phyloP scores from a whole-genome alignment of 331 rosid genomes.

The Acacia pycnantha region DNA sequence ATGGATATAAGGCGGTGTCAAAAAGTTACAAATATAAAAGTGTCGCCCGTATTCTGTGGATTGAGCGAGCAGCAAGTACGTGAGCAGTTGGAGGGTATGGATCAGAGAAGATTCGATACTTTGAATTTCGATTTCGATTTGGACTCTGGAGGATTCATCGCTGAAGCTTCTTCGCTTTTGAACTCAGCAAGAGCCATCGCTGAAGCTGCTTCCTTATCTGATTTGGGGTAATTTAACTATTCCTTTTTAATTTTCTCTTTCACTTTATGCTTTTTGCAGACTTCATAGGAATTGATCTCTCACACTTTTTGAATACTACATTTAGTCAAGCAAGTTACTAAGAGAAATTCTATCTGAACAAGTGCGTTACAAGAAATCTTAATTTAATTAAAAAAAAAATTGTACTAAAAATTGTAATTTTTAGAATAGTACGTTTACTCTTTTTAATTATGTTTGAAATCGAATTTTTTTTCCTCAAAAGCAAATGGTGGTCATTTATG shows the following conservation, averaged over 20 bases:
- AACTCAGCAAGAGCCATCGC: background rate
- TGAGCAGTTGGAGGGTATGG: background rate
- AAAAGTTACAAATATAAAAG: background rate
- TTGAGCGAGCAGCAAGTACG: background rate
- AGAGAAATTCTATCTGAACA: background rate
- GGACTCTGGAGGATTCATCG: background rate
- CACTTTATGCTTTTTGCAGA: background rate
- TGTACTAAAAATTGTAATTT: background rate
- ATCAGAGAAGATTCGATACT: background rate
- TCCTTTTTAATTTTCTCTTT: background rate
- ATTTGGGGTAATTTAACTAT: background rate
- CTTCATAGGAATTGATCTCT: background rate
- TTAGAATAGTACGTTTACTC: background rate
- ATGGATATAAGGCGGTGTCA: background rate
- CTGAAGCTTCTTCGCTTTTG: background rate
- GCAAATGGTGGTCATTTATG: too few relatives aligned
- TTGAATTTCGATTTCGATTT: background rate
- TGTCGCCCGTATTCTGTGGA: background rate
- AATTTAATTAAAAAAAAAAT: background rate
- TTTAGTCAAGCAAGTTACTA: background rate
- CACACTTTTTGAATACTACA: background rate
- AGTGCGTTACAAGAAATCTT: background rate
- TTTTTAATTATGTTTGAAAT: background rate
- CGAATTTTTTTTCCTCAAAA: background rate
- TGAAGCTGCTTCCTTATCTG: background rate